Percentiles rank a stretch among this genome's conserved stretches.
Evolutionary conservation across 2,329 filamentous ascomycete species (phyloP).

Genomic region (Trichoderma pleuroti): DNA sequence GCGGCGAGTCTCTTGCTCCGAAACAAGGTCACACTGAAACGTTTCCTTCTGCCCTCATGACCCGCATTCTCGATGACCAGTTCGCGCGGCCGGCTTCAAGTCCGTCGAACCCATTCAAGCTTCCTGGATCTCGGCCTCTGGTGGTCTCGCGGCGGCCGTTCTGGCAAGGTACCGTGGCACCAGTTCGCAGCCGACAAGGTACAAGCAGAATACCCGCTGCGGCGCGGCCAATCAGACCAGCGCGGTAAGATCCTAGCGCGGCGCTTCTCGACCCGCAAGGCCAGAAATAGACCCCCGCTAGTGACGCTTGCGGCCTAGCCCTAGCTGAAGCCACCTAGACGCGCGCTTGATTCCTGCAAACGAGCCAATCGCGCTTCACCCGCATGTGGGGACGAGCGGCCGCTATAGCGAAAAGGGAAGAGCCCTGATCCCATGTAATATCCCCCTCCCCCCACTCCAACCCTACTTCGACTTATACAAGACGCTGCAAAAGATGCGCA

Average conservation of each 20-base stretch:
- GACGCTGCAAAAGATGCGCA: background rate
- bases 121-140: conserved; percentile 5
- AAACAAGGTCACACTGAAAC: conserved; percentile 14
- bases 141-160: background rate
- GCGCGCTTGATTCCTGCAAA: conserved; percentile 19
- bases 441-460: background rate
- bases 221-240: conserved; percentile 18
- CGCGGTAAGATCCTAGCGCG: conserved; percentile 20
- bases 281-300: conserved; percentile 10
- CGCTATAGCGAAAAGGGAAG: background rate
- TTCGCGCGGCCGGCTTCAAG: background rate
- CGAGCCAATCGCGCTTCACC: conserved; percentile 4
- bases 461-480: background rate
- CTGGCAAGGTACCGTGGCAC: conserved; percentile 2
- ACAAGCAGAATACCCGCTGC: background rate
- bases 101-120: background rate
- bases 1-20: background rate
- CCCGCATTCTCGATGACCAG: background rate
- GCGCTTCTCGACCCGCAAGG: conserved; percentile 1
- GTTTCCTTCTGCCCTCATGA: background rate
- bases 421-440: background rate
- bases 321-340: background rate
- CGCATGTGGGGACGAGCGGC: background rate
- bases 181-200: background rate
- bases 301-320: background rate